Base-by-base conservation (phyloP, 2,329 filamentous ascomycete species). In the Emergomyces africanus region DNA sequence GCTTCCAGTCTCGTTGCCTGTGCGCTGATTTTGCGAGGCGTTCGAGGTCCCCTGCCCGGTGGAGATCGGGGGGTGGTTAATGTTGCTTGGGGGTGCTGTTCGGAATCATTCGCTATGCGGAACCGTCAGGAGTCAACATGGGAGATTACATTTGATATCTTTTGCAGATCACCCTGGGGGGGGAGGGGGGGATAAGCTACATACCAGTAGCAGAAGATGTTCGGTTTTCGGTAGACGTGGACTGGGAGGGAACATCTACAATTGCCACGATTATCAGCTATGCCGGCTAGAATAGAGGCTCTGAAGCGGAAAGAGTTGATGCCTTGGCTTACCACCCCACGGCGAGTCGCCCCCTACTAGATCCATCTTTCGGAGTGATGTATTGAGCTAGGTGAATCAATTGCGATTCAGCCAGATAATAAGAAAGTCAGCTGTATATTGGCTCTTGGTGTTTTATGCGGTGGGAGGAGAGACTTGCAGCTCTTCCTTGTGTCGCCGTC, bases 1-100 rank as follows among this genome's bases (percentile, higher is more conserved):
- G 81, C 81, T 72, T 86, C 82, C 61, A 86, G 75, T 59, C 80
- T 81, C 49, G 82, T 85, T 37, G 82, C 78, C 67, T 85, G 82
- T 41, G 78, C 79, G 67, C 76, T 81, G 67, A 84, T 78, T 68
- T 82, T 81, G 61, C 81, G 78, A 58, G 77, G 75, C n/a, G 74
- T 74, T 63, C 81, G 75, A 18, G 79, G 77, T 49, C 75, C 78
- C 69, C 79, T 76, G 63, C 72, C 74, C 57, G 73, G 74, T 53
- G 78, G 74, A 37, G 78, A 77, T 63, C 76, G 77, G 51, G 77
- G 72, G 37, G 76, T 72, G 61, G 73, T 72, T 46, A 75, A 65
- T 63, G 72, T 66, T 66, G 71, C 64, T 62, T 67, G 61, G 58
- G 68, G 67, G 69, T 65, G 23, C 10, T 23, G 46, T 51, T 62